Evolutionary conservation across 116 monocot species (phyloP).

Genomic region (Zostera marina): DNA sequence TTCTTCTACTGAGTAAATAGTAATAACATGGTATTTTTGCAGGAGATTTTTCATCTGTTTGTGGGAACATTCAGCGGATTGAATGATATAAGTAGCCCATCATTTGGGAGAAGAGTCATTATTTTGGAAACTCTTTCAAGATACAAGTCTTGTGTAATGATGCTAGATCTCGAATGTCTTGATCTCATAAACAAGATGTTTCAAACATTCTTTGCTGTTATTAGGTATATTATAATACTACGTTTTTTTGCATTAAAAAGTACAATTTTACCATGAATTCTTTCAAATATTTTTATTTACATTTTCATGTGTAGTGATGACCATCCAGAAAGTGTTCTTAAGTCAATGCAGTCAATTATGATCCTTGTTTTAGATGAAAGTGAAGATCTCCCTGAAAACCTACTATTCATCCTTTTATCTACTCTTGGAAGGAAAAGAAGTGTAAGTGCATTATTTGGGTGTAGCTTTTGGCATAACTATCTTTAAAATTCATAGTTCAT

Average conservation of each 20-base stretch:
- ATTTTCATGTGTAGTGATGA: conserved; percentile 46
- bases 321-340: conserved; percentile 69
- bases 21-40: conserved; percentile 9
- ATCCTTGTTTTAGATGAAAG: conserved; percentile 85
- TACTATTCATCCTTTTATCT: conserved; percentile 51
- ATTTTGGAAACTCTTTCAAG: conserved; percentile 87
- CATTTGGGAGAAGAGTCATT: conserved; percentile 76
- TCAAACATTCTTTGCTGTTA: conserved; percentile 45
- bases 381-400: conserved; percentile 77
- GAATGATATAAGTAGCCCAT: conserved; percentile 53
- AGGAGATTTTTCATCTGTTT: conserved; percentile 94
- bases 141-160: conserved; percentile 92
- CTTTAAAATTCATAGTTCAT: conserved; percentile 3
- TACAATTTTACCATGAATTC: background rate
- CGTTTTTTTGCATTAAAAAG: background rate
- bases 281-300: background rate
- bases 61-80: conserved; percentile 76
- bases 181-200: conserved; percentile 97
- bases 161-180: conserved; percentile 95
- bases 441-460: conserved; percentile 3
- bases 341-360: conserved; percentile 92
- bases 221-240: conserved; percentile 38
- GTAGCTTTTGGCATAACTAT: background rate
- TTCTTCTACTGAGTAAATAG: too few relatives aligned
- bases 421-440: conserved; percentile 50